phyloP scores from a whole-genome alignment of 176 grass and related monocot species.

The Musa acuminata region DNA sequence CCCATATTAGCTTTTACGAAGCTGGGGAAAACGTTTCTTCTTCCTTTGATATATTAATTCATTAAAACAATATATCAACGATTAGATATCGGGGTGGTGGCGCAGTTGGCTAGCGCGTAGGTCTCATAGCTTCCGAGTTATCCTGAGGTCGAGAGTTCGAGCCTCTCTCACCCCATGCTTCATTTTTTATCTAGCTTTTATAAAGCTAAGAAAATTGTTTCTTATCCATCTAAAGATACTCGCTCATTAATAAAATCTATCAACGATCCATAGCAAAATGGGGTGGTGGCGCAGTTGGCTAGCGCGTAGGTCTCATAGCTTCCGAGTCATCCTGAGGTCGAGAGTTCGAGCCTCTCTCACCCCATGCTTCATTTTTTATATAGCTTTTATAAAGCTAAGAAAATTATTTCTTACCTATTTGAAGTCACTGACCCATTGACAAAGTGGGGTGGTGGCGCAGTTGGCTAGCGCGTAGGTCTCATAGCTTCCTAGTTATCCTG shows the following conservation, averaged over 20 bases:
- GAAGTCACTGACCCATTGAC: too few relatives aligned
- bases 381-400: too few relatives aligned
- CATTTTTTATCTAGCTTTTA: too few relatives aligned
- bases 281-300: slow-evolving; percentile 92
- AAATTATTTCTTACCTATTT: too few relatives aligned
- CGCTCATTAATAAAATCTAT: too few relatives aligned
- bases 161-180: slow-evolving; percentile 6
- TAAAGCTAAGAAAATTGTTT: too few relatives aligned
- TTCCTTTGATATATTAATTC: too few relatives aligned
- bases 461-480: slow-evolving; percentile 92
- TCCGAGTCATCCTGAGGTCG: slow-evolving; percentile 16
- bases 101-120: slow-evolving; percentile 92
- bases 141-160: slow-evolving; percentile 28
- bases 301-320: slow-evolving; percentile 86
- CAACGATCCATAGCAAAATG: too few relatives aligned
- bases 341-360: slow-evolving; percentile 29
- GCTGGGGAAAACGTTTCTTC: too few relatives aligned
- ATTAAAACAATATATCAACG: too few relatives aligned
- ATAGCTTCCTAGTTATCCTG: slow-evolving; percentile 33
- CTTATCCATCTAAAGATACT: too few relatives aligned
- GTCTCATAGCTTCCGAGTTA: slow-evolving; percentile 53
- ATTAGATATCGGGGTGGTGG: slow-evolving; percentile 39
- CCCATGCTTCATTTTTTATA: neutral
- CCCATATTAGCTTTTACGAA: too few relatives aligned
- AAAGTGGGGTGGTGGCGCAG: slow-evolving; percentile 58